Conservation (phyloP, 2,329 filamentous ascomycete species). For the Aspergillus pseudonomiae region DNA sequence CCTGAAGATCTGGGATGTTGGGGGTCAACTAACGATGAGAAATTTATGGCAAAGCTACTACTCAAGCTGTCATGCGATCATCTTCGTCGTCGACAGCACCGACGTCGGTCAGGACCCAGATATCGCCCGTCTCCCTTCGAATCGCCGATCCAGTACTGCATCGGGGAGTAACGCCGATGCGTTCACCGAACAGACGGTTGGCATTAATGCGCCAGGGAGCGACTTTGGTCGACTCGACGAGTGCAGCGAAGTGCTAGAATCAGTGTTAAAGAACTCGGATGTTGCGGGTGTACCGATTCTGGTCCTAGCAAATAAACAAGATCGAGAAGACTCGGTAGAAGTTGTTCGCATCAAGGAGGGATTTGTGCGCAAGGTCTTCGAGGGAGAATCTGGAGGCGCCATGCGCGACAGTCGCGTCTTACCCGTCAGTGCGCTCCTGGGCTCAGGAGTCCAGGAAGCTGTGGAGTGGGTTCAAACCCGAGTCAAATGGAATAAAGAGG, state of each 20-base stretch:
- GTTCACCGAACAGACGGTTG: constrained; percentile 39
- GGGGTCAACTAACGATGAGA: constrained; percentile 85
- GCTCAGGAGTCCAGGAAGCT: constrained; percentile 83
- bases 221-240: constrained; percentile 70
- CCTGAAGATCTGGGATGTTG: constrained; percentile 97
- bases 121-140: constrained; percentile 54
- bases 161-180: constrained; percentile 22
- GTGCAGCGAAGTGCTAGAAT: constrained; percentile 85
- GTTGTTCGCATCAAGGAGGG: constrained; percentile 97
- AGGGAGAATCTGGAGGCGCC: constrained; percentile 83
- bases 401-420: constrained; percentile 90
- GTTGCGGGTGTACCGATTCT: constrained; percentile 89
- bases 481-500: constrained; percentile 96
- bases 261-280: constrained; percentile 83
- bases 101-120: constrained; percentile 82
- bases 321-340: constrained; percentile 95
- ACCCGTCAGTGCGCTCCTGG: constrained; percentile 83
- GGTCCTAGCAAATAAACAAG: constrained; percentile 96
- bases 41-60: constrained; percentile 97
- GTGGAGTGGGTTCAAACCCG: constrained; percentile 95
- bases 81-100: constrained; percentile 95
- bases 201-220: constrained; percentile 40
- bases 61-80: constrained; percentile 88
- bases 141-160: constrained; percentile 30
- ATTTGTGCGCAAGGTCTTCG: constrained; percentile 90